phyloP scores from a whole-genome alignment of 2,329 filamentous ascomycete genomes.

The Scopulariopsis brevicaulis region DNA sequence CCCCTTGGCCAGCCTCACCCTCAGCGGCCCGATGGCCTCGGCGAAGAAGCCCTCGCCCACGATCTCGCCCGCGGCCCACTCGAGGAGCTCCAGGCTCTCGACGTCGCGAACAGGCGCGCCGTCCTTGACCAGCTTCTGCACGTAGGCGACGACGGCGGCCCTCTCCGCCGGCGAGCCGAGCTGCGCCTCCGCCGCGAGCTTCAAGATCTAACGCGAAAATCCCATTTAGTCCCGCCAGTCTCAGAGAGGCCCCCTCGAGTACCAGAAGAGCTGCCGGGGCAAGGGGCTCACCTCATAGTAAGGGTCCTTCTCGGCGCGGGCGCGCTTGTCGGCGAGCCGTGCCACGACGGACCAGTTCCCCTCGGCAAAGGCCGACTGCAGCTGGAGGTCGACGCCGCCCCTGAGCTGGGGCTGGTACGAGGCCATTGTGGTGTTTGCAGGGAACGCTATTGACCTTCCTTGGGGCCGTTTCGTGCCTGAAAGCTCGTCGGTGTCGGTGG shows the following conservation, averaged over 20 bases:
- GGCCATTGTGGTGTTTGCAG: conserved; percentile 1
- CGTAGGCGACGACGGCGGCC: conserved; percentile 27
- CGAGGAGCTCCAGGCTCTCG: conserved; percentile 40
- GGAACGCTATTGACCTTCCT: neutral
- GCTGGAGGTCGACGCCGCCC: conserved; percentile 38
- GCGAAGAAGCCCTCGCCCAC: conserved; percentile 26
- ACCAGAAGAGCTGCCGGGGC: neutral
- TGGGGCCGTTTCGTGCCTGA: neutral
- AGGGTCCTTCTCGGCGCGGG: conserved; percentile 32
- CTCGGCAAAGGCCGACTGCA: conserved; percentile 43
- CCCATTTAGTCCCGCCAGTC: neutral
- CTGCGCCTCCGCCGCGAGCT: conserved; percentile 37
- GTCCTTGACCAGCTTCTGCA: conserved; percentile 34
- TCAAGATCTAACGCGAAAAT: conserved; percentile 16
- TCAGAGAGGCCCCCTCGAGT: neutral
- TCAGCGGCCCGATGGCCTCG: conserved; percentile 36
- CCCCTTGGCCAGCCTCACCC: conserved; percentile 36
- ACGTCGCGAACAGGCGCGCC: conserved; percentile 33
- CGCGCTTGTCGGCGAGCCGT: conserved; percentile 39
- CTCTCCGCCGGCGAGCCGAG: conserved; percentile 36
- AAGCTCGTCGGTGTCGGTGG: neutral
- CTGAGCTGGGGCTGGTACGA: conserved; percentile 24
- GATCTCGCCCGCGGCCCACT: conserved; percentile 36
- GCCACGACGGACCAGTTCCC: conserved; percentile 39
- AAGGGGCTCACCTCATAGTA: conserved; percentile 39